A percentile compares a stretch with the other conserved stretches of the same genome.
These are phyloP conservation scores for Peribolospora baueri DNA, from an alignment of 768 basidiomycete genomes.

Conservation along the genomic window DNA sequence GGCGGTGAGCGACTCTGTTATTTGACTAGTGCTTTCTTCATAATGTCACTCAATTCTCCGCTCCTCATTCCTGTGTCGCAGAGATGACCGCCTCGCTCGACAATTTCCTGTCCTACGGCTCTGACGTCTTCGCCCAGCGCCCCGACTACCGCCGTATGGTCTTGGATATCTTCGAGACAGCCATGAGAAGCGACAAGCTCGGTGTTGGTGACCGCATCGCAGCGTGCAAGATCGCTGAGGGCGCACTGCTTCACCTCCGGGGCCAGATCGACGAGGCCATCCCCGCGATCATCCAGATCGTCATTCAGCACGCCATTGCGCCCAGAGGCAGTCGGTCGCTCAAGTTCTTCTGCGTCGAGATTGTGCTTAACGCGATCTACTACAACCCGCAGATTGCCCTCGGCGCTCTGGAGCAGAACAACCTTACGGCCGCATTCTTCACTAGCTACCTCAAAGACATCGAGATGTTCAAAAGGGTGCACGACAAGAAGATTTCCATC, in stretches of 20 bases:
- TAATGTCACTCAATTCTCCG: conserved; percentile 12
- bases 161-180: conserved; percentile 56
- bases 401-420: conserved; percentile 42
- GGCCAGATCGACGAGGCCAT: conserved; percentile 52
- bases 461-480: conserved; percentile 44
- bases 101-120: conserved; percentile 67
- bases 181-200: conserved; percentile 41
- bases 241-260: conserved; percentile 50
- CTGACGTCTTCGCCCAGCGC: conserved; percentile 44
- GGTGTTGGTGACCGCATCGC: conserved; percentile 66
- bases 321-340: conserved; percentile 37
- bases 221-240: conserved; percentile 65
- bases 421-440: conserved; percentile 51
- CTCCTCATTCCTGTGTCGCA: conserved; percentile 5
- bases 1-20: conserved; percentile 31
- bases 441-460: conserved; percentile 52
- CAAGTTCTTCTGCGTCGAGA: conserved; percentile 53
- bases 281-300: background rate
- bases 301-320: conserved; percentile 32
- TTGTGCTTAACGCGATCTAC: conserved; percentile 54
- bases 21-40: background rate
- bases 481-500: conserved; percentile 68
- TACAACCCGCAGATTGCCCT: conserved; percentile 62
- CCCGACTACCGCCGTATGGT: conserved; percentile 54
- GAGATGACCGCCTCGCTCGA: conserved; percentile 74